Evolutionary conservation across 2,329 filamentous ascomycete species (phyloP).

Genomic region (Chrysosphaeria jannelii): DNA sequence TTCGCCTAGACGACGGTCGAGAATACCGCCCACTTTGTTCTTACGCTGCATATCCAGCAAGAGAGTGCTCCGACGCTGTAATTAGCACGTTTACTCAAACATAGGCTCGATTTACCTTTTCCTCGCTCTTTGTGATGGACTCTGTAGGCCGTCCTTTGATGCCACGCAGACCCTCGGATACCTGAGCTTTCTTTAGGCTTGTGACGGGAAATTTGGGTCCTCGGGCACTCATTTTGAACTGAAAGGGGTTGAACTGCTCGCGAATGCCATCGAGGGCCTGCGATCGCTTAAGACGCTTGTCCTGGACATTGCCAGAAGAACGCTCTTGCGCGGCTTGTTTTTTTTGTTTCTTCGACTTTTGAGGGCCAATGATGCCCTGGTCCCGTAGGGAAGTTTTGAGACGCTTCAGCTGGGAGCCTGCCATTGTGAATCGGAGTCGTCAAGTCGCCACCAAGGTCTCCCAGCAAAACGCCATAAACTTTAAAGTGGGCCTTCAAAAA

Average conservation of each 20-base stretch:
- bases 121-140: conserved; percentile 62
- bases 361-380: conserved; percentile 67
- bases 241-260: conserved; percentile 94
- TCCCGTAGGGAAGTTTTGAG: conserved; percentile 75
- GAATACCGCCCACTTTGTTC: conserved; percentile 73
- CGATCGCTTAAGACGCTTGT: conserved; percentile 48
- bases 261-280: conserved; percentile 62
- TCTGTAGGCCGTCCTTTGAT: conserved; percentile 51
- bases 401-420: conserved; percentile 86
- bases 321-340: conserved; percentile 39
- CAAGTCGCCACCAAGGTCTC: no score
- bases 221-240: conserved; percentile 52
- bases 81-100: conserved; percentile 15
- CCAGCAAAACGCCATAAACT: no score
- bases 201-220: conserved; percentile 69
- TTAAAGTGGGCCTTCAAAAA: no score
- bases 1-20: conserved; percentile 87
- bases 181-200: conserved; percentile 23
- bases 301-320: conserved; percentile 20
- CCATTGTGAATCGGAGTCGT: conserved; percentile 34
- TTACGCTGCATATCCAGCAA: conserved; percentile 70
- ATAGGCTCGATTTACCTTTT: no score
- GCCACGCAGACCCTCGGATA: conserved; percentile 20
- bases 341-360: conserved; percentile 86
- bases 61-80: conserved; percentile 45